Conservation (phyloP, 495 filamentous ascomycete genomes). For the Penicillium simplicissimum region DNA sequence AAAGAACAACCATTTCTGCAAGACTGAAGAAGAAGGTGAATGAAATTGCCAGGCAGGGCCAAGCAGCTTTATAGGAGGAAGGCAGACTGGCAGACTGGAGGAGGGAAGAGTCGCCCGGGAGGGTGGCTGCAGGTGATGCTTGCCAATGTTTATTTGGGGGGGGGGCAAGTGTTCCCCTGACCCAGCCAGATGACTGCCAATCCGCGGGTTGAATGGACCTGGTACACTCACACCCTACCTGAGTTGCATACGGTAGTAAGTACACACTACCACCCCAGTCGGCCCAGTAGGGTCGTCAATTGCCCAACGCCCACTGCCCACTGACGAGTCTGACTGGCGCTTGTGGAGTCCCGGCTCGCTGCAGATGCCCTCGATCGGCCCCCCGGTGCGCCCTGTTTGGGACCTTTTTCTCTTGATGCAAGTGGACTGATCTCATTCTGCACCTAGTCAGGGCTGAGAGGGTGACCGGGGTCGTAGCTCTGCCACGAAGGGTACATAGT, state of each 20-base stretch:
- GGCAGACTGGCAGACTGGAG: no score
- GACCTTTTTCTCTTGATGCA: background rate
- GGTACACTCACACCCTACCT: background rate
- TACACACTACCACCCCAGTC: background rate
- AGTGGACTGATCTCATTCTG: conserved; percentile 3
- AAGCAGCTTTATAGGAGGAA: conserved; percentile 6
- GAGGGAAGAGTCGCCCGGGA: background rate
- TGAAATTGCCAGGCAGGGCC: background rate
- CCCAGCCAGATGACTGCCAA: conserved; percentile 22
- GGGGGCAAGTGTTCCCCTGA: conserved; percentile 26
- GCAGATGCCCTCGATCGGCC: conserved; percentile 11
- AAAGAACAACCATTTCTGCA: conserved; percentile 9
- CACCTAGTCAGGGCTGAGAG: background rate
- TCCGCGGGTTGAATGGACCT: background rate
- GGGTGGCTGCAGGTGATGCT: conserved; percentile 15
- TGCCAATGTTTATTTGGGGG: background rate
- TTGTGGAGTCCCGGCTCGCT: conserved; percentile 3
- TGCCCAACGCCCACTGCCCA: no score
- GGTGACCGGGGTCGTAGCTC: background rate
- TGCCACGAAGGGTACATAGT: background rate
- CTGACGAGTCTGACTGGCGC: background rate
- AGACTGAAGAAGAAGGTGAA: background rate
- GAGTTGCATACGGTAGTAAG: background rate
- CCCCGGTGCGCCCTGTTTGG: background rate
- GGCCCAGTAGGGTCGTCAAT: background rate